These are phyloP conservation scores for Fusarium devonianum DNA, from an alignment of 2,329 filamentous ascomycete genomes.

Conservation along the genomic window DNA sequence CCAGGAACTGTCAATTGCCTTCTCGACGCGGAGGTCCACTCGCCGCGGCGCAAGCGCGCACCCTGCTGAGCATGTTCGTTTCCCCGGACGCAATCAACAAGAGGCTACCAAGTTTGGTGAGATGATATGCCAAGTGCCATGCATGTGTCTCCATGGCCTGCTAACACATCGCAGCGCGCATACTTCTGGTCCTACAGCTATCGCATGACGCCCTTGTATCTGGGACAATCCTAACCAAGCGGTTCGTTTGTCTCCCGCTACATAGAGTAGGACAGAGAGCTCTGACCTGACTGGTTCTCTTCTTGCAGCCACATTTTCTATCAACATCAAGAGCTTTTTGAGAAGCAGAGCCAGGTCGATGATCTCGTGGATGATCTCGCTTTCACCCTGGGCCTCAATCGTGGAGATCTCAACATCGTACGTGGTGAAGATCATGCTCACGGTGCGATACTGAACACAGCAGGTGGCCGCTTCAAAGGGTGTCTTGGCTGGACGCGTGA, in stretches of 20 bases:
- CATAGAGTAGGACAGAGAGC: neutral
- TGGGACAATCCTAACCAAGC: conserved; percentile 66
- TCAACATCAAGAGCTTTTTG: conserved; percentile 75
- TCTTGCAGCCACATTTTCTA: conserved; percentile 77
- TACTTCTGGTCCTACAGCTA: conserved; percentile 66
- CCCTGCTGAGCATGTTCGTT: conserved; percentile 45
- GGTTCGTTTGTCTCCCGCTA: conserved; percentile 50
- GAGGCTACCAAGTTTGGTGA: conserved; percentile 63
- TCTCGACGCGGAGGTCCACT: conserved; percentile 35
- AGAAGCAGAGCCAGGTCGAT: conserved; percentile 72
- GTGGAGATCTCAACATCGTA: conserved; percentile 75
- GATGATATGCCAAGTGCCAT: neutral
- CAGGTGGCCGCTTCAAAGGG: conserved; percentile 79
- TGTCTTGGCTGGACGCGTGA: conserved; percentile 67
- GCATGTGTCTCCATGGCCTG: neutral
- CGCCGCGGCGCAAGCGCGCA: conserved; percentile 12
- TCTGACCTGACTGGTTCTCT: neutral
- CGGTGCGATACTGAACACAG: conserved; percentile 13
- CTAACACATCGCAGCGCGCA: conserved; percentile 52
- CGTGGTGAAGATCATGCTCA: conserved; percentile 31
- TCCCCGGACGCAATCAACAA: conserved; percentile 56
- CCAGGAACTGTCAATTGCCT: conserved; percentile 40
- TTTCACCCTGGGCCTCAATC: conserved; percentile 69
- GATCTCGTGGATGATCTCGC: conserved; percentile 77
- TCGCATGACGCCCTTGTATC: conserved; percentile 65